These are phyloP conservation scores for Chloropicon primus DNA, from an alignment of 139 green algal genomes.

Conservation along the genomic window DNA sequence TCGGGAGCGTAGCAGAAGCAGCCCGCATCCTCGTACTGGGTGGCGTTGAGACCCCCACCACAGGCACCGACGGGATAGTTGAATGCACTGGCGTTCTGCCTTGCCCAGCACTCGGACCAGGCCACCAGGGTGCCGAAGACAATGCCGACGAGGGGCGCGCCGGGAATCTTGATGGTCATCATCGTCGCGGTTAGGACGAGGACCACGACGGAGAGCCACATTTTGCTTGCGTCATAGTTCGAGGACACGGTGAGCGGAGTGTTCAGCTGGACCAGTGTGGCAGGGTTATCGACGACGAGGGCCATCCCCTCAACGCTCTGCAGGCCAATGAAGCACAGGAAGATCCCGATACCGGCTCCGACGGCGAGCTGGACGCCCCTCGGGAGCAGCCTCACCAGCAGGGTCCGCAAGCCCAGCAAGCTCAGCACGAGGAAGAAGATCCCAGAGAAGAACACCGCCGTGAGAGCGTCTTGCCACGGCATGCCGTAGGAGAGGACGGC, in stretches of 20 bases:
- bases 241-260: slow-evolving; percentile 11
- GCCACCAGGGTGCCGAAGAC: slow-evolving; percentile 64
- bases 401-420: slow-evolving; percentile 36
- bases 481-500: slow-evolving; percentile 52
- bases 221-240: slow-evolving; percentile 14
- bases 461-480: slow-evolving; percentile 35
- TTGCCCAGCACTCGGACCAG: slow-evolving; percentile 33
- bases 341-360: slow-evolving; percentile 54
- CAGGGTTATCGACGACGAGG: slow-evolving; percentile 43
- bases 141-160: slow-evolving; percentile 55
- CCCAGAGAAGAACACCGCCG: slow-evolving; percentile 54
- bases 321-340: slow-evolving; percentile 62
- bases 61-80: neutral
- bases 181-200: slow-evolving; percentile 48
- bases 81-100: neutral
- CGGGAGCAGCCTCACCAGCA: slow-evolving; percentile 45
- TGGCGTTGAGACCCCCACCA: slow-evolving; percentile 3
- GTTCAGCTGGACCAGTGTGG: slow-evolving; percentile 46
- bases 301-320: slow-evolving; percentile 50
- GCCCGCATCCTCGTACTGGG: slow-evolving; percentile 34
- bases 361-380: slow-evolving; percentile 48
- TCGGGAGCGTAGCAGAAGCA: slow-evolving; percentile 1
- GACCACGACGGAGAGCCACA: slow-evolving; percentile 51
- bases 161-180: slow-evolving; percentile 40
- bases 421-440: slow-evolving; percentile 61